Evolutionary conservation across 352 stramenopile genomes (phyloP), one percentile per base, ranked within the genome.

Genomic region (Globisporangium paroecandrum): DNA sequence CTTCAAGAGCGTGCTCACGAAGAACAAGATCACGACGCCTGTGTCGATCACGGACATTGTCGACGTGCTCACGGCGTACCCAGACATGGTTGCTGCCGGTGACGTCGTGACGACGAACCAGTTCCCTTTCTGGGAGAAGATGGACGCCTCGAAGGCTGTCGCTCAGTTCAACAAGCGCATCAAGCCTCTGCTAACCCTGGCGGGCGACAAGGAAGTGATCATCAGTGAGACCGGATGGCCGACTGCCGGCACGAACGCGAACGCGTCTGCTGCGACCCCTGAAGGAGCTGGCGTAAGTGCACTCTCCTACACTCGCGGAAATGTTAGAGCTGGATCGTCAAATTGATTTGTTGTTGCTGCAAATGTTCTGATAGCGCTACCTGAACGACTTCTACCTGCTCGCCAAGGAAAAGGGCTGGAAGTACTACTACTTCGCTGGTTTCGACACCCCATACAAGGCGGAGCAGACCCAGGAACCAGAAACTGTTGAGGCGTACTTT

Each of bases 341-440:
- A 67, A 58, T 36, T 64, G 27, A 53, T 20, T 22, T 62, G 36
- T 3, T 27, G 41, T 59, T 32, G 29, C 38, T 64, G 24, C 58
- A 25, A 43, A 13, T 62, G 20, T 9, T 10, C 46, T 6, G 55
- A n/a, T 58, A 84, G 76, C 77, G 58, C 9, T 95, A 91, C 77
- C 65, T 94, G 62, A 87, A 93, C 64, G 82, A 94, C 77, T 93
- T 95, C 63, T 87, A 84, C 67, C 51, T 80, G 53, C 76, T 92
- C 56, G 84, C 87, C 3, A 78, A 78, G 20, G 65, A 76, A 36
- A 70, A 90, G 65, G 78, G 79, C 25, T 92, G 83, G 81, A 91
- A 93, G 75, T 94, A 94, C 74, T 95, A 93, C 79, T 95, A 93
- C 78, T 95, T 95, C 68, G 77, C 85, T 1, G 88, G 78, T 64